Percentiles rank a stretch among this genome's conserved stretches.
phyloP scores from a whole-genome alignment of 2,329 filamentous ascomycete genomes.

The Tolypocladium tundrense region DNA sequence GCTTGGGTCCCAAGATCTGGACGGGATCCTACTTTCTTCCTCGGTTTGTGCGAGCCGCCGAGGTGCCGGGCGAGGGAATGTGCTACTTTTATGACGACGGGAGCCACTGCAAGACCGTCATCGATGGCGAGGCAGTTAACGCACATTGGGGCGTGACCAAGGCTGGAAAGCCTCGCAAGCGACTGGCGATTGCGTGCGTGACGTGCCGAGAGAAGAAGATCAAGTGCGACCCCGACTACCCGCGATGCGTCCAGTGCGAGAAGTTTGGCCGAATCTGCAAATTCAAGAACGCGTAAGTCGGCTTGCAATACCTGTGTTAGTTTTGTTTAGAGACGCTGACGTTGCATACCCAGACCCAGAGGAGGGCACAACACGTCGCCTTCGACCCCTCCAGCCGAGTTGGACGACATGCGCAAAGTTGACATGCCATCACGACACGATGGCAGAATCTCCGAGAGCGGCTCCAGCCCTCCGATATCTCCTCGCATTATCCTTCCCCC shows the following conservation, averaged over 20 bases:
- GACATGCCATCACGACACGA: slow-evolving; percentile 23
- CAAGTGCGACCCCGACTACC: slow-evolving; percentile 83
- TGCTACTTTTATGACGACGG: slow-evolving; percentile 85
- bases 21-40: slow-evolving; percentile 57
- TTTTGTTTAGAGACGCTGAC: slow-evolving; percentile 2
- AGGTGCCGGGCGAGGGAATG: slow-evolving; percentile 66
- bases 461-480: slow-evolving; percentile 37
- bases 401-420: slow-evolving; percentile 32
- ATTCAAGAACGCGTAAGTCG: slow-evolving; percentile 73
- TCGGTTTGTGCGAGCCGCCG: slow-evolving; percentile 52
- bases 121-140: slow-evolving; percentile 80
- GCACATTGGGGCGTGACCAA: slow-evolving; percentile 92
- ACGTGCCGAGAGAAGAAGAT: slow-evolving; percentile 96
- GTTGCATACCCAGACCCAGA: slow-evolving; percentile 32
- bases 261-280: slow-evolving; percentile 82
- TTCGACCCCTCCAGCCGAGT: slow-evolving; percentile 39
- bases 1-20: slow-evolving; percentile 58
- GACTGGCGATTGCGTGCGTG: slow-evolving; percentile 83
- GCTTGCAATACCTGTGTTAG: background rate
- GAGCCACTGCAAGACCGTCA: slow-evolving; percentile 69
- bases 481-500: slow-evolving; percentile 28
- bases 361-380: slow-evolving; percentile 49
- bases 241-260: slow-evolving; percentile 82
- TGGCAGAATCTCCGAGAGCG: slow-evolving; percentile 27
- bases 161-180: slow-evolving; percentile 84